phyloP scores from a whole-genome alignment of 2,329 filamentous ascomycete genomes.

The Fusarium sp. region DNA sequence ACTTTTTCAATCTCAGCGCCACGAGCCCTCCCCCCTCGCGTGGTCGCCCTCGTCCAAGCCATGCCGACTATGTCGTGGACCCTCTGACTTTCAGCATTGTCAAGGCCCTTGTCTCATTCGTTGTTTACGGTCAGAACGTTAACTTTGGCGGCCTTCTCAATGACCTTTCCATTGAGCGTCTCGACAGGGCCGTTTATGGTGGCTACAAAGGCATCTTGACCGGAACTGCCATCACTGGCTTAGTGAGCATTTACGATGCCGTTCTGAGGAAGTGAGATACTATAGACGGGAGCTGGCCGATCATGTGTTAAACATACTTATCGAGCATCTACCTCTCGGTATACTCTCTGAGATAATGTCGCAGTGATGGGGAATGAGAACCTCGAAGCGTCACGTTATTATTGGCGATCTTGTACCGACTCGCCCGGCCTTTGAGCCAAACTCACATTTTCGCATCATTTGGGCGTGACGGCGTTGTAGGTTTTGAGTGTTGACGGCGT shows the following conservation, averaged over 20 bases:
- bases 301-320: background rate
- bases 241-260: constrained; percentile 82
- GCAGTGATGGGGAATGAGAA: background rate
- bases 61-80: constrained; percentile 74
- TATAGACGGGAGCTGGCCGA: background rate
- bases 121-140: constrained; percentile 79
- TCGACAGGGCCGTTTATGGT: constrained; percentile 76
- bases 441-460: constrained; percentile 32
- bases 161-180: constrained; percentile 68
- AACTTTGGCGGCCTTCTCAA: constrained; percentile 73
- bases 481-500: constrained; percentile 50
- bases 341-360: constrained; percentile 2
- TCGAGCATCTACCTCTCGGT: background rate
- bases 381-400: constrained; percentile 5
- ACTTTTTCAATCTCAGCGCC: constrained; percentile 88
- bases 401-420: constrained; percentile 5
- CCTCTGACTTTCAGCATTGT: constrained; percentile 90
- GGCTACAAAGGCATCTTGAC: constrained; percentile 78
- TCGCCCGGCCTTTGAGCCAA: constrained; percentile 3
- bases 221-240: constrained; percentile 73
- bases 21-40: constrained; percentile 58
- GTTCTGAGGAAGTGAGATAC: constrained; percentile 73
- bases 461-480: constrained; percentile 47
- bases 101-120: constrained; percentile 84
- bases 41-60: constrained; percentile 56